phyloP scores from a whole-genome alignment of 2,329 filamentous ascomycete genomes.

The Stagonosporopsis vannaccii region DNA sequence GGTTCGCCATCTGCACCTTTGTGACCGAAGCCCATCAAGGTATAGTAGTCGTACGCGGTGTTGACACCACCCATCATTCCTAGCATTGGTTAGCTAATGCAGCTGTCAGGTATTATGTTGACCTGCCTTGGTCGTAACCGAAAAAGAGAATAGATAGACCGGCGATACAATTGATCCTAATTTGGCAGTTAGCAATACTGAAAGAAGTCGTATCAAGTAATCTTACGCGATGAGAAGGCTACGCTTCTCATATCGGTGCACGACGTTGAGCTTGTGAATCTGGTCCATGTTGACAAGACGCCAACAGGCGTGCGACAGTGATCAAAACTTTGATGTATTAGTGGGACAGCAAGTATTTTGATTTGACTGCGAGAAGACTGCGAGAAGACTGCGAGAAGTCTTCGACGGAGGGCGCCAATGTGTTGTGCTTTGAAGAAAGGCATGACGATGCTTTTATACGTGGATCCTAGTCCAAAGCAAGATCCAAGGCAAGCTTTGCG shows the following conservation, averaged over 20 bases:
- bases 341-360: not conserved
- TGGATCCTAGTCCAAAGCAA: slow-evolving; percentile 1
- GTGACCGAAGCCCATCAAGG: slow-evolving; percentile 41
- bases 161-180: slow-evolving; percentile 40
- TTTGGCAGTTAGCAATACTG: not conserved
- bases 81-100: not conserved
- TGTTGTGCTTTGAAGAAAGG: not conserved
- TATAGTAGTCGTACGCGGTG: slow-evolving; percentile 41
- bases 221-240: slow-evolving; percentile 35
- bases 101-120: not conserved
- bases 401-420: not conserved
- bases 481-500: slow-evolving; percentile 4
- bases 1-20: slow-evolving; percentile 32
- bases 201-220: fast-evolving
- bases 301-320: not conserved
- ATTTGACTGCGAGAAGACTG: not conserved
- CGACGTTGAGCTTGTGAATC: slow-evolving; percentile 36
- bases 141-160: slow-evolving; percentile 43
- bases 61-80: slow-evolving; percentile 47
- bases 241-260: slow-evolving; percentile 37
- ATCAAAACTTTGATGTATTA: not conserved
- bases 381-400: not conserved
- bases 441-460: slow-evolving; percentile 8
- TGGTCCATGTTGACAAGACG: slow-evolving; percentile 27
- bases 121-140: slow-evolving; percentile 31